Conservation (phyloP, 164 flowering plant genomes). For the Nymphaea colorata region DNA sequence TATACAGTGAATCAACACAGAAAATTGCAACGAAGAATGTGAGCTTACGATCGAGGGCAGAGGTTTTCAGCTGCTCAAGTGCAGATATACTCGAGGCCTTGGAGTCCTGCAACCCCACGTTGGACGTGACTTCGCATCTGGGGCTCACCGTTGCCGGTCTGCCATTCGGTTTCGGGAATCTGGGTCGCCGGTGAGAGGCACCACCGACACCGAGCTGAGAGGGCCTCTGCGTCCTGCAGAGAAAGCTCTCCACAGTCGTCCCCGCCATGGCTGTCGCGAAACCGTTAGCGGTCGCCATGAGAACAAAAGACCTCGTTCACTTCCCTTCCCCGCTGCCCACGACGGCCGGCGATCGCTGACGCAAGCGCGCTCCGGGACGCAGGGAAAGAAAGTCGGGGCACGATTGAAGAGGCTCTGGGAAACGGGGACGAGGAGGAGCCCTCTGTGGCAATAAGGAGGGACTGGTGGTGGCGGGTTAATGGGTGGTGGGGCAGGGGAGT, state of each 20-base stretch:
- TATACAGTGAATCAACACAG: too few relatives aligned
- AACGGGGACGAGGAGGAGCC: background rate
- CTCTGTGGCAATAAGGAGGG: background rate
- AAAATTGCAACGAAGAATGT: too few relatives aligned
- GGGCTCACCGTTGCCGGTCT: constrained; percentile 15
- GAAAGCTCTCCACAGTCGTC: constrained; percentile 39
- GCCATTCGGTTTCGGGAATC: background rate
- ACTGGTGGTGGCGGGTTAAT: background rate
- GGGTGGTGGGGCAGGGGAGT: background rate
- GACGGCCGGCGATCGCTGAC: background rate
- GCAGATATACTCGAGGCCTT: constrained; percentile 60
- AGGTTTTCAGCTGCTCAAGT: constrained; percentile 77
- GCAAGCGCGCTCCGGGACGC: background rate
- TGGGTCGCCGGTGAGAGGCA: background rate
- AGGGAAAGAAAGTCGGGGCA: background rate
- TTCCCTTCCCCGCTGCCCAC: background rate
- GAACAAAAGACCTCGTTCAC: background rate
- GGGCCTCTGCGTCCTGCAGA: constrained; percentile 10
- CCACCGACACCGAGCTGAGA: constrained; percentile 9
- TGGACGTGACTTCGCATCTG: constrained; percentile 30
- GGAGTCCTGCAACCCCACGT: constrained; percentile 10
- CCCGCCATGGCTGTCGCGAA: constrained; percentile 31
- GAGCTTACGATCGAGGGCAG: constrained; percentile 60
- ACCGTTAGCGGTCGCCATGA: constrained; percentile 59
- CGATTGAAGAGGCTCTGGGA: background rate